Evolutionary conservation across 768 basidiomycete species (phyloP).

Genomic region (Cubamyces sp.): DNA sequence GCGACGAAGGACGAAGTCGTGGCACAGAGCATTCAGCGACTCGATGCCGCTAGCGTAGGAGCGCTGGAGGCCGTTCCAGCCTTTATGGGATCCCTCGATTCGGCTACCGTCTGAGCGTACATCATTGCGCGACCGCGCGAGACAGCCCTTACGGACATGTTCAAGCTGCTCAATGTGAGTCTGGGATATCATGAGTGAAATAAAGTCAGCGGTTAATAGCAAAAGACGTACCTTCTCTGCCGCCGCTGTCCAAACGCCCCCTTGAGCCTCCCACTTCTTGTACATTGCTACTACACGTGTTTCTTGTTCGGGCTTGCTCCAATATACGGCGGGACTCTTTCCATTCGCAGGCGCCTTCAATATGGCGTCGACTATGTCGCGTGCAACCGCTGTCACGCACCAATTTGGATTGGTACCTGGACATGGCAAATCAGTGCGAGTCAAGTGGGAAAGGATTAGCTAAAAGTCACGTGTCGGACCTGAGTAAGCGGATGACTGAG

Average conservation of each 20-base stretch:
- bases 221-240: slow-evolving; percentile 22
- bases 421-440: too few species aligned
- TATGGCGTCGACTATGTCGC: neutral
- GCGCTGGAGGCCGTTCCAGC: slow-evolving; percentile 32
- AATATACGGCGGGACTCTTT: slow-evolving; percentile 24
- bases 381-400: too few species aligned
- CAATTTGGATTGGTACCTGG: too few species aligned
- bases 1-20: slow-evolving; percentile 31
- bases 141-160: slow-evolving; percentile 37
- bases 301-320: slow-evolving; percentile 27
- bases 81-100: slow-evolving; percentile 37
- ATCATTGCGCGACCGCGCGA: slow-evolving; percentile 27
- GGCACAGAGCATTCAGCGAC: slow-evolving; percentile 21
- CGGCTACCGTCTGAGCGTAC: slow-evolving; percentile 33
- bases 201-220: too few species aligned
- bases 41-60: slow-evolving; percentile 31
- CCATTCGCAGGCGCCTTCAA: neutral
- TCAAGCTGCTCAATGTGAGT: slow-evolving; percentile 34
- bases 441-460: too few species aligned
- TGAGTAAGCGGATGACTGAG: too few species aligned
- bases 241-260: slow-evolving; percentile 15
- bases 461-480: too few species aligned
- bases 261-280: slow-evolving; percentile 3
- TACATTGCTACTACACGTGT: slow-evolving; percentile 15
- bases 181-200: slow-evolving; percentile 10